Evolutionary conservation across 805 yeast species (phyloP).

Genomic region (Candida parachauliodes): DNA sequence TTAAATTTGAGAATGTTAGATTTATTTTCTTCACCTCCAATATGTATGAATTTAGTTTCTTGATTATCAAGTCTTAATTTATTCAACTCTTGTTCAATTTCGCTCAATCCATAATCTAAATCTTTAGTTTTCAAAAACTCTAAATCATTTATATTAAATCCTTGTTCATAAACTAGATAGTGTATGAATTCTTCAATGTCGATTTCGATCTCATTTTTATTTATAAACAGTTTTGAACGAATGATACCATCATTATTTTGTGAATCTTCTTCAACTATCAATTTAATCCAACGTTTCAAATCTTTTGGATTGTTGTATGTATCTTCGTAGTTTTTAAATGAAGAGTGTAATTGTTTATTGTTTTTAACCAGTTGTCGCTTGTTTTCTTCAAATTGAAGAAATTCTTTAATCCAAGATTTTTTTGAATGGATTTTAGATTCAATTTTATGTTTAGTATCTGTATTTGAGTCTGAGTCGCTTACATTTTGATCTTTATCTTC

Average conservation of each 20-base stretch:
- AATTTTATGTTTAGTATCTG: background rate
- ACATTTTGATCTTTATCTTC: background rate
- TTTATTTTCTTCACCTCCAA: conserved; percentile 27
- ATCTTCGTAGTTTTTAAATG: conserved; percentile 25
- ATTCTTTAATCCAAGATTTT: conserved; percentile 25
- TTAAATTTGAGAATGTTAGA: background rate
- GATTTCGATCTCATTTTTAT: conserved; percentile 14
- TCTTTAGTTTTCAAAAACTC: conserved; percentile 22
- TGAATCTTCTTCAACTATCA: conserved; percentile 15
- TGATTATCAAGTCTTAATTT: conserved; percentile 19
- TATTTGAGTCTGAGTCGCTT: background rate
- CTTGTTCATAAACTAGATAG: conserved; percentile 26
- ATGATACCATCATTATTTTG: conserved; percentile 10
- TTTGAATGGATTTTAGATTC: conserved; percentile 10
- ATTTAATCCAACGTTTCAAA: conserved; percentile 24
- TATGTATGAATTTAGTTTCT: conserved; percentile 17
- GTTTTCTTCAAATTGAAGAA: conserved; percentile 15
- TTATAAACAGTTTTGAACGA: conserved; percentile 5
- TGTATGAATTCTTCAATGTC: conserved; percentile 28
- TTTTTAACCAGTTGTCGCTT: background rate
- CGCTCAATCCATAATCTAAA: conserved; percentile 34
- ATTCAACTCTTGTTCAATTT: conserved; percentile 35
- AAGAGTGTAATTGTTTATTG: conserved; percentile 18
- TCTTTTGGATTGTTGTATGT: conserved; percentile 20
- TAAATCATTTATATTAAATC: conserved; percentile 25